Percentiles rank a stretch among this genome's conserved stretches.
Conservation (phyloP, 2,329 filamentous ascomycete species). For the Apiospora phragmitis region DNA sequence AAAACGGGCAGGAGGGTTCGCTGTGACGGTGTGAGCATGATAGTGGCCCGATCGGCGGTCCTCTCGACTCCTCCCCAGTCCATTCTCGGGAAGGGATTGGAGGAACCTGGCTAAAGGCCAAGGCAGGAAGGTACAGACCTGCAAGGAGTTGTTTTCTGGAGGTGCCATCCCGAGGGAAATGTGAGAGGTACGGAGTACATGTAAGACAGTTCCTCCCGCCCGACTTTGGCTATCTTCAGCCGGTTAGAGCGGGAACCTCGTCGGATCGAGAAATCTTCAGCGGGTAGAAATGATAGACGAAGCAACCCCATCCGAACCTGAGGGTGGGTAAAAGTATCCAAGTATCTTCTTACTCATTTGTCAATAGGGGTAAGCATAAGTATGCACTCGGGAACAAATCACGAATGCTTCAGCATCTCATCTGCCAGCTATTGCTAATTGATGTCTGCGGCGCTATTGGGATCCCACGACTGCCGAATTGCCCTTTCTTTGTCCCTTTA, state of each 20-base stretch:
- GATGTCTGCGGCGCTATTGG: not conserved
- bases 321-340: not conserved
- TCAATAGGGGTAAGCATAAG: not conserved
- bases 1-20: constrained; percentile 7
- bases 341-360: not conserved
- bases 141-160: not conserved
- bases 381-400: not conserved
- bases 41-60: constrained; percentile 6
- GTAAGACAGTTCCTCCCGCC: not conserved
- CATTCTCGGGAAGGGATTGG: not conserved
- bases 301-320: not conserved
- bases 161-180: not conserved
- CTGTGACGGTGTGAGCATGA: constrained; percentile 4
- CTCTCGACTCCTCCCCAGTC: not conserved
- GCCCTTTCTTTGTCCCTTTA: not conserved
- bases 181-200: not conserved
- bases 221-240: not conserved
- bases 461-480: not conserved
- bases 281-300: constrained; percentile 3
- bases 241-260: constrained; percentile 6
- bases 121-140: not conserved
- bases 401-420: not conserved
- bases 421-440: not conserved
- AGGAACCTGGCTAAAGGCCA: not conserved
- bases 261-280: constrained; percentile 9